These are phyloP conservation scores for Termitomyces bulborhizus DNA, from an alignment of 768 basidiomycete species.

Conservation along the genomic window DNA sequence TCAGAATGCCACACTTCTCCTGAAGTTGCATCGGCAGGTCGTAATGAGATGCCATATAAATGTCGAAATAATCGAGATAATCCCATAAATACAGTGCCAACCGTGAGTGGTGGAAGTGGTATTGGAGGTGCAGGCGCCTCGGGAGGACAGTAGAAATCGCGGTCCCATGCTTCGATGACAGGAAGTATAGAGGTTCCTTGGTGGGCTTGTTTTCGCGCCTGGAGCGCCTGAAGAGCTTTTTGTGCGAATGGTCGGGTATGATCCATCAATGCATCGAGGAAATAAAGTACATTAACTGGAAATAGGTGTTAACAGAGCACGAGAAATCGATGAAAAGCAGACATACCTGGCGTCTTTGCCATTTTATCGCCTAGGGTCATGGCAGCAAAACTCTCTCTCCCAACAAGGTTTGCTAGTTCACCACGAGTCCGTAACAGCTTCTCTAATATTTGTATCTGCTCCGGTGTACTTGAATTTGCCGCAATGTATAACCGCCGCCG, in stretches of 20 bases:
- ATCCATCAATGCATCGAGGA: slow-evolving; percentile 74
- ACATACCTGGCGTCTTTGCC: slow-evolving; percentile 86
- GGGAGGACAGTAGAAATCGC: slow-evolving; percentile 87
- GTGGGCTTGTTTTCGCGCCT: slow-evolving; percentile 69
- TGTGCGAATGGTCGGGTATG: slow-evolving; percentile 77
- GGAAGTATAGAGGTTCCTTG: slow-evolving; percentile 53
- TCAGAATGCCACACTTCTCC: slow-evolving; percentile 90
- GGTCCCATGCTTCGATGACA: slow-evolving; percentile 90
- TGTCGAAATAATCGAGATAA: slow-evolving; percentile 75
- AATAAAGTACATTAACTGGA: slow-evolving; percentile 79
- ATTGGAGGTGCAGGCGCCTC: slow-evolving; percentile 72
- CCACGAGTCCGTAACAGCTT: slow-evolving; percentile 68
- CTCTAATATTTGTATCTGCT: slow-evolving; percentile 76
- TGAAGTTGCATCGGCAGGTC: slow-evolving; percentile 56
- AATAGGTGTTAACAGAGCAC: not conserved
- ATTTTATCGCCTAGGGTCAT: slow-evolving; percentile 93
- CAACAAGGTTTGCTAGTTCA: slow-evolving; percentile 79
- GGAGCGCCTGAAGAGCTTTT: slow-evolving; percentile 61
- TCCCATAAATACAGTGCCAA: slow-evolving; percentile 89
- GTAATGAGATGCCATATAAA: slow-evolving; percentile 81
- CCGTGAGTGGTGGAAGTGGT: slow-evolving; percentile 67
- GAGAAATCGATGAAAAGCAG: not conserved
- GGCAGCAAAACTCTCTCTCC: slow-evolving; percentile 79
- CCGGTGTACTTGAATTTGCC: slow-evolving; percentile 65
- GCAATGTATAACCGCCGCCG: slow-evolving; percentile 80